phyloP scores from a whole-genome alignment of 108 stramenopile genomes.

The Fragilaria radians region DNA sequence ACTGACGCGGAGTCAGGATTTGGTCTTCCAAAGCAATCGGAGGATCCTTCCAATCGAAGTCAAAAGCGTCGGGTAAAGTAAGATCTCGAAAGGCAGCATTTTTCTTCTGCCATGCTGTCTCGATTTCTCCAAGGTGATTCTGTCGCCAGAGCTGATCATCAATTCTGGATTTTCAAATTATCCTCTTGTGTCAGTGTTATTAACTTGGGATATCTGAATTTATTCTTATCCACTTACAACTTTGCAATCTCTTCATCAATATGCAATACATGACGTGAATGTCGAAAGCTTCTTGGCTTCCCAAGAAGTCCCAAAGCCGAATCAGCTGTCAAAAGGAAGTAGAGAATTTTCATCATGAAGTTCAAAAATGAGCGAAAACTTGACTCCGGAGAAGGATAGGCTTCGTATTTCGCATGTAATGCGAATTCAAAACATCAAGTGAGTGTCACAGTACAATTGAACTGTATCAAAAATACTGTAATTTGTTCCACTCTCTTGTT shows the following conservation, averaged over 20 bases:
- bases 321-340: background rate
- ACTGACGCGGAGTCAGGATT: constrained; percentile 10
- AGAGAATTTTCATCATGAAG: background rate
- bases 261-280: background rate
- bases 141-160: constrained; percentile 47
- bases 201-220: background rate
- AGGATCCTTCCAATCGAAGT: constrained; percentile 6
- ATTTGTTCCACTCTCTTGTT: no score
- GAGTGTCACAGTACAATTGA: no score
- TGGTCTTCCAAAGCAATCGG: background rate
- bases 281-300: background rate
- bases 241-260: background rate
- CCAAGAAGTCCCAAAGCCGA: background rate
- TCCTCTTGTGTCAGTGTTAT: background rate
- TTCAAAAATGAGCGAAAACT: no score
- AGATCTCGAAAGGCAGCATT: constrained; percentile 30
- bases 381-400: no score
- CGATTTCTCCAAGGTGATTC: constrained; percentile 31
- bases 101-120: constrained; percentile 39
- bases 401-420: no score
- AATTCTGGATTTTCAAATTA: constrained; percentile 6
- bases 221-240: background rate
- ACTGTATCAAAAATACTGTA: no score
- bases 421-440: no score
- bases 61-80: constrained; percentile 9